Conservation (phyloP, 2,329 filamentous ascomycete genomes). For the Pseudocercospora pini-densiflorae region DNA sequence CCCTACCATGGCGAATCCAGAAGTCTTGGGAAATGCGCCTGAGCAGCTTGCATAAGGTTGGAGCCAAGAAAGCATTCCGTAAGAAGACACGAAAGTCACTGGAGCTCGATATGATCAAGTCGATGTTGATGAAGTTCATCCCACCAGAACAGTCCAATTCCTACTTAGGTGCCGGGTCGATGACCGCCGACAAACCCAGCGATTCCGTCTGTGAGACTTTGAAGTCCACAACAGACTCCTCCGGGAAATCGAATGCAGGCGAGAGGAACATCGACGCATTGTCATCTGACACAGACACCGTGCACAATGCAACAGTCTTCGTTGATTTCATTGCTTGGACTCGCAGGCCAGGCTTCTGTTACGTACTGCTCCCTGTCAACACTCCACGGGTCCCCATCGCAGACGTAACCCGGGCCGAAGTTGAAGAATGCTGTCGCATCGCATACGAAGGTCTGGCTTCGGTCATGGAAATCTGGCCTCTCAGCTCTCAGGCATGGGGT, state of each 20-base stretch:
- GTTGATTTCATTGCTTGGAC: neutral
- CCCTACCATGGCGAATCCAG: neutral
- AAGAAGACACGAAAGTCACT: neutral
- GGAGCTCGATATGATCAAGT: neutral
- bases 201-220: neutral
- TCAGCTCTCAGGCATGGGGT: neutral
- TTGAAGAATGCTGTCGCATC: neutral
- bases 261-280: too few species aligned
- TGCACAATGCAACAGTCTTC: neutral
- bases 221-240: too few species aligned
- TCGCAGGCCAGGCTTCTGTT: neutral
- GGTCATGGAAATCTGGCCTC: neutral
- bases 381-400: neutral
- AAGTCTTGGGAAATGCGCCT: neutral
- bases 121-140: neutral
- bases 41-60: neutral
- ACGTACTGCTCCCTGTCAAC: neutral
- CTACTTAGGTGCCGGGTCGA: too few species aligned
- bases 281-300: too few species aligned
- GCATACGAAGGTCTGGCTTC: neutral
- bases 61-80: neutral
- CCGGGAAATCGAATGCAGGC: too few species aligned
- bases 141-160: neutral
- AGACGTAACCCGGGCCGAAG: neutral
- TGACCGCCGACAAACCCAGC: neutral